These are phyloP conservation scores for Irpex lacteus DNA, from an alignment of 1,284 basidiomycete species.

Conservation along the genomic window DNA sequence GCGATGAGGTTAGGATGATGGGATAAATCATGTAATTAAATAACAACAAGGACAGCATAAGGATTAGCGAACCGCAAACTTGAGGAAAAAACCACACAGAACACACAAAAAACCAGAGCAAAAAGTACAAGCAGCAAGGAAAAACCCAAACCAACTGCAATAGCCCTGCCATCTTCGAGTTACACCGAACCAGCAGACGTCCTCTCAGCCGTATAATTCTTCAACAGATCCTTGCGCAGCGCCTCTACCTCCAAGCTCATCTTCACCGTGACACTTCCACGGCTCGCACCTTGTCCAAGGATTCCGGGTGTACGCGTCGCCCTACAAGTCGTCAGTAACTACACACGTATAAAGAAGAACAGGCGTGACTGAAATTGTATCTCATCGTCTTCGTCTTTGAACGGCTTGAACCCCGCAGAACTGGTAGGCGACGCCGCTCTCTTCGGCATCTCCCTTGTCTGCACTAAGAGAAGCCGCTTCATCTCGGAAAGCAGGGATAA, in stretches of 20 bases:
- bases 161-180: too few relatives aligned
- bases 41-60: slow-evolving; percentile 62
- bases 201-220: slow-evolving; percentile 53
- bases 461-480: slow-evolving; percentile 4
- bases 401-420: background rate
- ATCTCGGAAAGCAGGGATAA: slow-evolving; percentile 11
- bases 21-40: too few relatives aligned
- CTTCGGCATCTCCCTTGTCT: background rate
- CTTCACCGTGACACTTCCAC: slow-evolving; percentile 37
- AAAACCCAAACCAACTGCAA: background rate
- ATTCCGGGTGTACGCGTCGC: background rate
- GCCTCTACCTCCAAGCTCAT: slow-evolving; percentile 67
- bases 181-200: slow-evolving; percentile 13
- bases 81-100: too few relatives aligned
- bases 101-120: too few relatives aligned
- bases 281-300: slow-evolving; percentile 17
- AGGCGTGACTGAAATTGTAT: too few relatives aligned
- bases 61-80: too few relatives aligned
- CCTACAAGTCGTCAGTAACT: too few relatives aligned
- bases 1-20: too few relatives aligned
- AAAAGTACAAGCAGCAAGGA: too few relatives aligned
- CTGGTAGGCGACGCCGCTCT: background rate
- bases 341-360: too few relatives aligned
- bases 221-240: slow-evolving; percentile 71
- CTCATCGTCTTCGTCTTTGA: slow-evolving; percentile 9